phyloP scores from a whole-genome alignment of 2,329 filamentous ascomycete genomes.

The Paecilomyces dactylethromorphus region DNA sequence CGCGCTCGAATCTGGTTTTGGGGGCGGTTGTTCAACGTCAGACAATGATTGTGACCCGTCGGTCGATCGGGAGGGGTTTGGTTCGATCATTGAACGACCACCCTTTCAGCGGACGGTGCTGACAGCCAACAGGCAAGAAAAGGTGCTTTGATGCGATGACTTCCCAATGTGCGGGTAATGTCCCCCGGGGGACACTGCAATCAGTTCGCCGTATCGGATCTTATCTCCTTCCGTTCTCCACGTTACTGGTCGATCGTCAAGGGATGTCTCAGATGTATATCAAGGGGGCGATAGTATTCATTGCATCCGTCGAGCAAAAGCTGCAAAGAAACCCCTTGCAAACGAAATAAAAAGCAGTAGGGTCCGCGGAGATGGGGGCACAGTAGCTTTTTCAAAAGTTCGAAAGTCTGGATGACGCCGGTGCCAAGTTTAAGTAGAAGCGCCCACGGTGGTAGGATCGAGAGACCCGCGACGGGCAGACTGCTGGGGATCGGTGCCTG shows the following conservation, averaged over 20 bases:
- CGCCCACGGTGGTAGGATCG: neutral
- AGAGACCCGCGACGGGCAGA: constrained; percentile 12
- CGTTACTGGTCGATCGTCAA: neutral
- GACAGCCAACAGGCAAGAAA: neutral
- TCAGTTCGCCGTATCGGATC: neutral
- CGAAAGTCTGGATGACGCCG: neutral
- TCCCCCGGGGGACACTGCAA: neutral
- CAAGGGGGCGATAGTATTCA: neutral
- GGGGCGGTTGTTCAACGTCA: constrained; percentile 10
- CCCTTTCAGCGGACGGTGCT: neutral
- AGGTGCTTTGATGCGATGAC: neutral
- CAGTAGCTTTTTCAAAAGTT: neutral
- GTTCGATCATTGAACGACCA: constrained; percentile 17
- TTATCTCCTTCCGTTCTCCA: neutral
- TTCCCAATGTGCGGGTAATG: neutral
- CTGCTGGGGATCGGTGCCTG: constrained; percentile 10
- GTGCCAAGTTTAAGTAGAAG: neutral
- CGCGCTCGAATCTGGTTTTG: constrained; percentile 10
- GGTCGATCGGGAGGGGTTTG: constrained; percentile 16
- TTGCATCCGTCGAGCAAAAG: neutral
- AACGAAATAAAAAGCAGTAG: neutral
- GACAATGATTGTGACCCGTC: constrained; percentile 15
- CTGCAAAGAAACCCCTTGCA: neutral
- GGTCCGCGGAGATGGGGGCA: neutral
- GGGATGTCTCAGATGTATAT: neutral